Evolutionary conservation across 495 filamentous ascomycete genomes (phyloP).

Genomic region (Lepraria neglecta): DNA sequence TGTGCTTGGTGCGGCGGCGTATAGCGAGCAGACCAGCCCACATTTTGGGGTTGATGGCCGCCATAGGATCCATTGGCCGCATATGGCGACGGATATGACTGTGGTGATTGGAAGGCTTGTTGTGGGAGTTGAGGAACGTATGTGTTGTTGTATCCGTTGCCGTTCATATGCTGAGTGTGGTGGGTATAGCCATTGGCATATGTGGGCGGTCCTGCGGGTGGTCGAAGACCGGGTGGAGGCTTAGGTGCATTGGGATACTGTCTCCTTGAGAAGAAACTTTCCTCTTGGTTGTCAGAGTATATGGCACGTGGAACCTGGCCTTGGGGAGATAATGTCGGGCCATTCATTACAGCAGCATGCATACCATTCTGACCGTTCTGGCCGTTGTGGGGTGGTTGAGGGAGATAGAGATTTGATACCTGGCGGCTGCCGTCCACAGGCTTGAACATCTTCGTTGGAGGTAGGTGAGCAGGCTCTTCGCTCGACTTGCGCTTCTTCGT

Average conservation of each 20-base stretch:
- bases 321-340: slow-evolving; percentile 38
- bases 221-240: slow-evolving; percentile 21
- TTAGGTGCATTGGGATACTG: slow-evolving; percentile 5
- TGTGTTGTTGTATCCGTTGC: slow-evolving; percentile 15
- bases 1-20: slow-evolving; percentile 32
- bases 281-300: slow-evolving; percentile 29
- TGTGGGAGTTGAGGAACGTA: slow-evolving; percentile 34
- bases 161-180: slow-evolving; percentile 10
- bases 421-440: slow-evolving; percentile 23
- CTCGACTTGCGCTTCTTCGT: slow-evolving; percentile 29
- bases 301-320: slow-evolving; percentile 27
- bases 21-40: slow-evolving; percentile 29
- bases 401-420: slow-evolving; percentile 27
- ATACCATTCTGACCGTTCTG: slow-evolving; percentile 33
- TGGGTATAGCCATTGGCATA: slow-evolving; percentile 25
- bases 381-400: slow-evolving; percentile 27
- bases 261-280: slow-evolving; percentile 7
- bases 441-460: slow-evolving; percentile 35
- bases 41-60: slow-evolving; percentile 30
- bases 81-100: slow-evolving; percentile 17
- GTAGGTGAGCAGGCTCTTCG: slow-evolving; percentile 29
- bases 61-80: slow-evolving; percentile 29
- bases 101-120: slow-evolving; percentile 36
- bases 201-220: slow-evolving; percentile 19
- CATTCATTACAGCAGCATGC: slow-evolving; percentile 28